phyloP scores from a whole-genome alignment of 2,329 filamentous ascomycete genomes.

The Calonectria henricotiae region DNA sequence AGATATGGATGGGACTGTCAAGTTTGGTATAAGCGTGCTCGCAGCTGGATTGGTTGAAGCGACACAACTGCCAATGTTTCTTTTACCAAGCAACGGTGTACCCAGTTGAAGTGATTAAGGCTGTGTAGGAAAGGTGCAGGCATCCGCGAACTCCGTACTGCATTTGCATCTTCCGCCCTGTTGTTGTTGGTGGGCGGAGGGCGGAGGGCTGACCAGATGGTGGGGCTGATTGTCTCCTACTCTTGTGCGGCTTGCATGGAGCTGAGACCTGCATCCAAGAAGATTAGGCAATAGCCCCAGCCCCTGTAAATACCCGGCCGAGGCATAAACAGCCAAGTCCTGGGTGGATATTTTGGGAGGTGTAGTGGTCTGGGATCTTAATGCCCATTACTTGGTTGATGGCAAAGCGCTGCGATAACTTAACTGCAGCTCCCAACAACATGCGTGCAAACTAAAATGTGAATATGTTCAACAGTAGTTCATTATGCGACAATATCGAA shows the following conservation, averaged over 20 bases:
- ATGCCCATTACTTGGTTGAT: no score
- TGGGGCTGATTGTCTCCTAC: neutral
- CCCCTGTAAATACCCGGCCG: neutral
- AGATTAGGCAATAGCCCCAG: slow-evolving; percentile 7
- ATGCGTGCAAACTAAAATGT: no score
- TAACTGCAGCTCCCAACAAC: no score
- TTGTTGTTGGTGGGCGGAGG: neutral
- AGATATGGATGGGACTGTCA: no score
- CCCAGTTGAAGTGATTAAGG: no score
- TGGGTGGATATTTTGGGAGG: neutral
- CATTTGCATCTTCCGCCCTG: neutral
- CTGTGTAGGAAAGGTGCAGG: neutral
- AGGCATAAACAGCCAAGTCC: neutral
- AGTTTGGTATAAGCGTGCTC: neutral
- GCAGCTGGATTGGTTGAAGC: neutral
- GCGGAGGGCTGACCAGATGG: neutral
- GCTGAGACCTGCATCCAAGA: slow-evolving; percentile 1
- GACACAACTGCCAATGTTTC: neutral
- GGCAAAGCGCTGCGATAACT: no score
- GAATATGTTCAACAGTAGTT: no score
- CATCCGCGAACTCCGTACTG: neutral
- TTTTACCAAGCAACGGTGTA: neutral
- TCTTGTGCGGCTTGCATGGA: neutral
- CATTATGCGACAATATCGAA: no score
- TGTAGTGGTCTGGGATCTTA: no score